Base-by-base conservation (phyloP, 345 rosid genomes). In the Angophora floribunda region DNA sequence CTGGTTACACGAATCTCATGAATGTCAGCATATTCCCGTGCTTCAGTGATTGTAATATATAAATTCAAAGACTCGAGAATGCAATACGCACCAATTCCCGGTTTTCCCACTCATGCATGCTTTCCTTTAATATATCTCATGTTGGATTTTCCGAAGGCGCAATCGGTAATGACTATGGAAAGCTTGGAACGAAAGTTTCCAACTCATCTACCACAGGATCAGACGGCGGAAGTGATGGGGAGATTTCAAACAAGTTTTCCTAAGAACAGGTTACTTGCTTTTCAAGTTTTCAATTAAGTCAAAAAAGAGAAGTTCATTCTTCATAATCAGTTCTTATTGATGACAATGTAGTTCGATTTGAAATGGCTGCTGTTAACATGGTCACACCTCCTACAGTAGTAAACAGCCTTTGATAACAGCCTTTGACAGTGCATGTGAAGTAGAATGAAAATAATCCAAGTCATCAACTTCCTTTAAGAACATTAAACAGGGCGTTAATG, bases 11-110 rank as follows among this genome's bases (percentile, higher is more conserved):
- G 12, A 86, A 91, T 75, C 91, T 92, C 78, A 88, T 89, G 86
- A 86, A 90, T 44, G n/a, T 82, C 53, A 24, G 88, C 85, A 90
- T 67, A 90, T 92, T 67, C 88, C 94, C 94, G 13, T 92, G 94
- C 92, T 92, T 93, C 88, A 90, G 90, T 51, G 67, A 89, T 67
- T 92, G 96, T 95, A 93, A 91, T 94, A 88, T 78, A 80, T 32
- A n/a, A 26, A 51, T 36, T 51, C 55, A 55, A 21, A 55, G 61
- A 8, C 61, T 55, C 12, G 7, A 55, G 61, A 21, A 7, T 55
- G 61, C 26, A 55, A 19, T 55, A 19, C 61, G 9, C 21, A 55
- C 61, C 21, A 55, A 21, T 21, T 55, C 28, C 52, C 26, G 9
- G 61, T 55, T 55, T 52, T 26, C 13, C 22, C 24, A 51, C 36